Evolutionary conservation across 441 rosid species (phyloP), one percentile per base, ranked within the genome.

Genomic region (Corymbia calophylla): DNA sequence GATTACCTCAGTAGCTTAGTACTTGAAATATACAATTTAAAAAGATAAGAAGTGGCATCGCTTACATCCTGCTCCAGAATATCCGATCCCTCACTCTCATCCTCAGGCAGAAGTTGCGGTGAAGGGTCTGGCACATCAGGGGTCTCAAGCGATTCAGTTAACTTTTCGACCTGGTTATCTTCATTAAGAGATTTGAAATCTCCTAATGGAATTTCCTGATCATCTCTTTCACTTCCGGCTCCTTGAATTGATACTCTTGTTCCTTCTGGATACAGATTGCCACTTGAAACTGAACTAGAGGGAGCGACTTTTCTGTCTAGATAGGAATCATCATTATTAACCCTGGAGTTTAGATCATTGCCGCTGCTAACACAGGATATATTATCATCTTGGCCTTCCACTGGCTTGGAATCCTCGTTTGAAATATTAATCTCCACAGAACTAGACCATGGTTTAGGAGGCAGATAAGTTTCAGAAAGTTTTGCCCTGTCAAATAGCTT

Each of bases 41-140:
- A 89, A n/a, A 54, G 88, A 91, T 60, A 88, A 88, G 13, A 88
- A 68, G 80, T 87, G 49, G 86, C 48, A 91, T 89, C 80, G 95
- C 99, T 96, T 88, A 98, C 99, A 95, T 98, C 99, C 89, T 96
- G 98, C 93, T 97, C 99, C 91, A 96, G 90, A 87, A 94, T 92
- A 92, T 96, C 99, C 53, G 97, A 96, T 88, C 94, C 99, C 53
- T 94, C 97, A 87, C 95, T 94, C 88, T 96, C 99, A 91, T 97
- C 94, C 70, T 91, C 96, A 81, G 95, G 94, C 90, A 88, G 90
- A 91, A 93, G 93, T 91, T 91, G 93, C 53, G 87, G 84, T 87
- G 89, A 90, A 68, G 92, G 92, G 86, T 93, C 97, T 88, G 87
- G 94, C 77, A 91, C 58, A 53, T 91, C 93, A 90, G 93, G 90